Percentiles rank a stretch among this genome's conserved stretches.
Conservation (phyloP, 257 asterid species). For the Buddleja alternifolia region DNA sequence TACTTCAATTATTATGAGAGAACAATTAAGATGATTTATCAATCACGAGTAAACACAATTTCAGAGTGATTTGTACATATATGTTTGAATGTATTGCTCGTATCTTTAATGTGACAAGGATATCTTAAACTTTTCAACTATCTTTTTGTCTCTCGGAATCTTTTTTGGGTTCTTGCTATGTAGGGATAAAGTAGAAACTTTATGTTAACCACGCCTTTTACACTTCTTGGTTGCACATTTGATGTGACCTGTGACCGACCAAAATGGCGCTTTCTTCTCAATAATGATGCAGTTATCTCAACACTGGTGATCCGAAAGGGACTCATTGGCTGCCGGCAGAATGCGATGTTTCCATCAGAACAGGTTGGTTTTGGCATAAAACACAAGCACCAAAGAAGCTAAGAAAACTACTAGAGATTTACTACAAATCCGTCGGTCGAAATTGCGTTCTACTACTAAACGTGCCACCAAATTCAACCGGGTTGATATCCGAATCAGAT, state of each 20-base stretch:
- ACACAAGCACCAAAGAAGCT: slow-evolving; percentile 68
- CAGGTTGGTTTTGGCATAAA: slow-evolving; percentile 96
- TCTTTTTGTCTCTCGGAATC: too few relatives aligned
- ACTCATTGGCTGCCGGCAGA: slow-evolving; percentile 90
- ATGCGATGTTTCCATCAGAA: slow-evolving; percentile 86
- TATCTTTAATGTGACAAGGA: too few relatives aligned
- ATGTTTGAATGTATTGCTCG: too few relatives aligned
- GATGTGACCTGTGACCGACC: background rate
- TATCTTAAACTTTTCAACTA: too few relatives aligned
- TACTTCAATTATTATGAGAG: too few relatives aligned
- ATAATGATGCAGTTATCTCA: slow-evolving; percentile 64
- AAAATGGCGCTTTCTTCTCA: background rate
- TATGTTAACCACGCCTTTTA: background rate
- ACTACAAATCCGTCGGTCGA: slow-evolving; percentile 93
- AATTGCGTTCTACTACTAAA: slow-evolving; percentile 82
- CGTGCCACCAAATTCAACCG: slow-evolving; percentile 84
- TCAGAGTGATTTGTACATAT: too few relatives aligned
- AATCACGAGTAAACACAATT: too few relatives aligned
- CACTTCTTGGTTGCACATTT: background rate
- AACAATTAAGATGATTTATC: too few relatives aligned
- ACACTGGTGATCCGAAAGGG: slow-evolving; percentile 81
- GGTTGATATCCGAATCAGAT: slow-evolving; percentile 69
- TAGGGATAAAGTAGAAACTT: background rate
- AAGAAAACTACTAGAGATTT: slow-evolving; percentile 57
- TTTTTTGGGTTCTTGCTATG: too few relatives aligned